Evolutionary conservation across 106 monocot genomes (phyloP), one percentile per base, ranked within the genome.

Genomic region (Triglochin maritima): DNA sequence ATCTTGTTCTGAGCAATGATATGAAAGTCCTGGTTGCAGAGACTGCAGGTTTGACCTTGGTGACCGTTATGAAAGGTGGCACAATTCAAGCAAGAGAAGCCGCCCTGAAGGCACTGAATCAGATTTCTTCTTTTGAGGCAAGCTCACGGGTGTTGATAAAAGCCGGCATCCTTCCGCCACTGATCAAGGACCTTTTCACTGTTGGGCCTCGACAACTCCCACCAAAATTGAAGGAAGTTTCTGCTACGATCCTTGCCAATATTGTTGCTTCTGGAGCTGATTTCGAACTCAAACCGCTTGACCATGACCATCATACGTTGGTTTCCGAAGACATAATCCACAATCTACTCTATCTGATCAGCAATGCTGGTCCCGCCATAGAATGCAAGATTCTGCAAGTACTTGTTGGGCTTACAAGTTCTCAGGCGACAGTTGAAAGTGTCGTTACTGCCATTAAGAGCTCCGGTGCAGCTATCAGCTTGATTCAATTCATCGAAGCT

Each of bases 311-410:
- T 29, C 81, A 82, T 43, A 96, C 90, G 4, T 66, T 96, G 64
- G 83, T 91, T 17, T 96, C 90, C 4, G 95, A 96, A 68, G 83
- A 87, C 44, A 76, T 83, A 66, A 73, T 96, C 68, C 87, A 91
- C 80, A 96, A 85, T 72, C 81, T 96, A 1, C 84, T 96, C 43
- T 85, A 91, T 71, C 85, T 96, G 63, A 88, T 96, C 55, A 96
- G 85, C 73, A 96, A 96, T 77, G 87, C 88, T 44, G 95, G 95
- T 44, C 90, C 95, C 57, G 81, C 90, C 70, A 96, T 88, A 53
- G 87, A 81, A 63, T 83, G 85, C 80, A 81, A 86, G 68, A 83
- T 96, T 52, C 86, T 96, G 49, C 95, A 90, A 53, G 88, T 91
- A 0, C 87, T 96, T 48, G 95, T 88, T 4, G 87, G 88, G 16